Evolutionary conservation across 805 yeast genomes (phyloP), one percentile per base, ranked within the genome.

Genomic region (Metschnikowia dekortorum): DNA sequence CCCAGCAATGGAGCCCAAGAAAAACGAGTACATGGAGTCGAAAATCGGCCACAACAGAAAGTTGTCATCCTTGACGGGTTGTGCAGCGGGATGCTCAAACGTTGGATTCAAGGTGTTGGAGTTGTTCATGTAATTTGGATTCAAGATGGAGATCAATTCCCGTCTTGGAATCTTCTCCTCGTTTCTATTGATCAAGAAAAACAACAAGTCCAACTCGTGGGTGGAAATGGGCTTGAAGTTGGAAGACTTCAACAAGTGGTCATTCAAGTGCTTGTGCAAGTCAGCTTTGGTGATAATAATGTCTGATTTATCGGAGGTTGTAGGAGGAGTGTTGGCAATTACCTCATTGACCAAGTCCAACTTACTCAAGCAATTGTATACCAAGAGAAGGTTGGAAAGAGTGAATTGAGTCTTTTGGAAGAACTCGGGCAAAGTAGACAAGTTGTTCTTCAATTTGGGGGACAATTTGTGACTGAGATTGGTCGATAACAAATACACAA

Each of bases 1-100:
- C 52, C 99, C 99, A 32, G 99, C 98, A 46, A 91, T 78, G 3
- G 97, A 89, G 14, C 99, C 99, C 52, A 92, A 74, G 31, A 87
- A 72, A 68, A 92, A 92, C 52, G 95, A 89, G 70, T 91, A 89
- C 49, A 85, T 77, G 8, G 96, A 88, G 63, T 88, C 95, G 49
- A 72, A 73, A 51, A 74, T 71, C 32, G 78, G 78, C 76, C 75
- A 73, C 52, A 73, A 67, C 8, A 71, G 66, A 49, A 73, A 73
- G 61, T 73, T 73, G 52, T 73, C 78, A 32, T 64, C 60, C 44
- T 61, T 61, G 29, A 66, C 59, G 30, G 73, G 75, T 42, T 63
- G 63, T n/a, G 74, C 62, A 31, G 73, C 69, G 1, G 76, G 74
- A 49, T 73, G 76, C 36, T 70, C 75, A 55, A 70, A 74, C 39